A percentile compares a stretch with the other conserved stretches of the same genome.
Evolutionary conservation across 2,329 filamentous ascomycete genomes (phyloP).

Genomic region (Fusarium keratoplasticum): DNA sequence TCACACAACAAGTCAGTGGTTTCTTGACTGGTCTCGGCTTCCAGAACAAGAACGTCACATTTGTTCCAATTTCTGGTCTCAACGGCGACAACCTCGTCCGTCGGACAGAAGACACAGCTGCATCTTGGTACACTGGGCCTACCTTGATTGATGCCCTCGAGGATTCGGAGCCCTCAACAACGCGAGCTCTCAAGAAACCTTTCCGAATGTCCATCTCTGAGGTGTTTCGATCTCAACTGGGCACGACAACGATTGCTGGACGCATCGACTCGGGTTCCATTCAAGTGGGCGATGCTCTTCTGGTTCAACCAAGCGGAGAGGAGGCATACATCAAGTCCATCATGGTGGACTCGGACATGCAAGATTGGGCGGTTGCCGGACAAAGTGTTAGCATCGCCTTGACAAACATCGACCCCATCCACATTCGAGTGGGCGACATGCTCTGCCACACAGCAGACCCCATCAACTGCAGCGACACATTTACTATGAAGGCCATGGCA

Average conservation of each 20-base stretch:
- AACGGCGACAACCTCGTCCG: constrained; percentile 86
- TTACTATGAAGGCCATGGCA: constrained; percentile 86
- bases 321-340: constrained; percentile 84
- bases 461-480: constrained; percentile 76
- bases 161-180: constrained; percentile 76
- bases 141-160: constrained; percentile 90
- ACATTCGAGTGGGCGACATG: constrained; percentile 87
- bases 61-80: constrained; percentile 90
- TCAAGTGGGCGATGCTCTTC: constrained; percentile 83
- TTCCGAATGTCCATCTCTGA: constrained; percentile 89
- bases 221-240: constrained; percentile 84
- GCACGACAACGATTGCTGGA: constrained; percentile 86
- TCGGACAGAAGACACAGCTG: constrained; percentile 64
- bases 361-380: constrained; percentile 92
- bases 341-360: constrained; percentile 77
- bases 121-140: constrained; percentile 82
- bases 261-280: constrained; percentile 86
- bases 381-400: constrained; percentile 90
- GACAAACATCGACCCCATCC: constrained; percentile 83
- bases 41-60: constrained; percentile 81
- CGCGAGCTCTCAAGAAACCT: constrained; percentile 78
- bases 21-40: constrained; percentile 89
- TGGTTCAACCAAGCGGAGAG: constrained; percentile 85
- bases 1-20: constrained; percentile 82
- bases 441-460: constrained; percentile 78